Conservation (phyloP, 495 filamentous ascomycete species). For the Daldinia childiae region DNA sequence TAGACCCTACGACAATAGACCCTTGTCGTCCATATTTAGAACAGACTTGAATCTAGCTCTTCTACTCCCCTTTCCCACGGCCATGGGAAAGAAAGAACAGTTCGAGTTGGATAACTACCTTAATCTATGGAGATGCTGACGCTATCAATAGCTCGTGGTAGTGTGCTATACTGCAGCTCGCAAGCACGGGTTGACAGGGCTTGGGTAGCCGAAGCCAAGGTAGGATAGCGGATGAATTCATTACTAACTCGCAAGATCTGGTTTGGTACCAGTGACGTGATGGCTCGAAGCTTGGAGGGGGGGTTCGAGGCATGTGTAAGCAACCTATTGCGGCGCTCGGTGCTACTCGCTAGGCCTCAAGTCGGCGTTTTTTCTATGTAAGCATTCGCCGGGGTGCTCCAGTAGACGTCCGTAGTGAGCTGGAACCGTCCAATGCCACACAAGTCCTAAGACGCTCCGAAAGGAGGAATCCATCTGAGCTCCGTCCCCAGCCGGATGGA, state of each 20-base stretch:
- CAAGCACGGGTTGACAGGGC: too few relatives aligned
- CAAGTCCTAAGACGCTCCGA: conserved; percentile 8
- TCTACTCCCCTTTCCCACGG: neutral
- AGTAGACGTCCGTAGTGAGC: conserved; percentile 13
- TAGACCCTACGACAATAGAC: neutral
- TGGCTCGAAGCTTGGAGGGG: neutral
- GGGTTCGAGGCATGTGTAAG: conserved; percentile 5
- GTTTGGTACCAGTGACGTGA: conserved; percentile 11
- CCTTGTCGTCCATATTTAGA: neutral
- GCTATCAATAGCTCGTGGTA: neutral
- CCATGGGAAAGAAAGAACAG: neutral
- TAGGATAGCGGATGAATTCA: neutral
- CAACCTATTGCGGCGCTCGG: conserved; percentile 8
- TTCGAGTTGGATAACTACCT: neutral
- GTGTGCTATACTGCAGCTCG: neutral
- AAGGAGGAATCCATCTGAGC: conserved; percentile 21
- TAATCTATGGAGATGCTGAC: neutral
- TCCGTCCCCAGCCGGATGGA: conserved; percentile 12
- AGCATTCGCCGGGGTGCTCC: neutral
- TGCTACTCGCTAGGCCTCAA: conserved; percentile 21
- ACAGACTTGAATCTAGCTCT: neutral
- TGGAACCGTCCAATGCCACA: conserved; percentile 8
- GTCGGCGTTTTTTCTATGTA: conserved; percentile 22
- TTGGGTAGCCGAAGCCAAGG: too few relatives aligned
- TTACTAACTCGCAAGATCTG: conserved; percentile 2